Conservation (phyloP, 192 early-diverging fungal species). For the Mortierella alpina region DNA sequence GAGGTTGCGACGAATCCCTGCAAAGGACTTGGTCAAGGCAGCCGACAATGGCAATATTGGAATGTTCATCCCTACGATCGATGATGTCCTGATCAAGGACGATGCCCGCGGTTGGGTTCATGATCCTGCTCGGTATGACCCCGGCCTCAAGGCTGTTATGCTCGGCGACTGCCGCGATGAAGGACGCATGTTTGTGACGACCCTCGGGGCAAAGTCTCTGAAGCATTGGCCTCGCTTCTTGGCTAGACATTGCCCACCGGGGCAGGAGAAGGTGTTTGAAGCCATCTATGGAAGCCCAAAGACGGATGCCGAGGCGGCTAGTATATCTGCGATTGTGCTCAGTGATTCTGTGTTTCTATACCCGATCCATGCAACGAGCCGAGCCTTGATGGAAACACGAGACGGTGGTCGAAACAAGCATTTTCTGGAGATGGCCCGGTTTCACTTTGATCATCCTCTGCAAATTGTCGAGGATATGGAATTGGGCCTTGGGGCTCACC, state of each 20-base stretch:
- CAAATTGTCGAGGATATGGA: slow-evolving; percentile 44
- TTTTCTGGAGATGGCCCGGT: slow-evolving; percentile 21
- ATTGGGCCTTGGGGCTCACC: slow-evolving; percentile 35
- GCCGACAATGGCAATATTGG: slow-evolving; percentile 17
- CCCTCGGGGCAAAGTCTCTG: slow-evolving; percentile 24
- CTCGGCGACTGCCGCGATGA: slow-evolving; percentile 45
- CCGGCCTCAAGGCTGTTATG: slow-evolving; percentile 36
- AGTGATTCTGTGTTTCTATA: slow-evolving; percentile 27
- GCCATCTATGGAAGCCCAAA: slow-evolving; percentile 28
- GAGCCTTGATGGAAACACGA: neutral
- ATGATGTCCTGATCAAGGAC: slow-evolving; percentile 25
- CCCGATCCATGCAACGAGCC: slow-evolving; percentile 28
- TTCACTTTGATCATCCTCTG: slow-evolving; percentile 37
- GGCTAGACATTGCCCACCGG: slow-evolving; percentile 32
- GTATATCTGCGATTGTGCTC: slow-evolving; percentile 22
- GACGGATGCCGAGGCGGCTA: slow-evolving; percentile 26
- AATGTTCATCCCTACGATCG: slow-evolving; percentile 43
- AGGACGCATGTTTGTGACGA: slow-evolving; percentile 33
- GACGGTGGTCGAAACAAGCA: neutral
- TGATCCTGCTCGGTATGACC: slow-evolving; percentile 34
- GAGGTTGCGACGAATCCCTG: slow-evolving; percentile 15
- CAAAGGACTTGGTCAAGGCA: slow-evolving; percentile 39
- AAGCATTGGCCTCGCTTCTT: slow-evolving; percentile 44
- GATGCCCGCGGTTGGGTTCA: slow-evolving; percentile 32
- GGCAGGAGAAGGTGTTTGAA: slow-evolving; percentile 40